Base-by-base conservation (phyloP, 768 basidiomycete species). In the Serendipita indica region DNA sequence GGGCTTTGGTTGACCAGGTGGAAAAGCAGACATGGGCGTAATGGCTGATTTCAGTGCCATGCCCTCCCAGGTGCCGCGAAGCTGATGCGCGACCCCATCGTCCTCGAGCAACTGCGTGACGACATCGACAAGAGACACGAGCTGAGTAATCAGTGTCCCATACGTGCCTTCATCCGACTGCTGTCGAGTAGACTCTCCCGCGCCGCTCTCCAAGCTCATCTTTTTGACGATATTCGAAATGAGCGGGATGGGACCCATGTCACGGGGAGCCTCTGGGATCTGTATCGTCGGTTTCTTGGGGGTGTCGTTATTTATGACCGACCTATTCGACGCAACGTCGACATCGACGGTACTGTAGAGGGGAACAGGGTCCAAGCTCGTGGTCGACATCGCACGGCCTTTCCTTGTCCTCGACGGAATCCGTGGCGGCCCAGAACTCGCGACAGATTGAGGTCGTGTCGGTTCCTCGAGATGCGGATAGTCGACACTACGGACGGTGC, bases 91-190 rank as follows among this genome's bases (percentile, higher is more conserved):
- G 16, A 54, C 49, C 22, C 49, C 49, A 4, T 54, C 30, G 20
- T 54, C 49, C 22, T 54, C 20, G 22, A 54, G 49, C 22, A 54
- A 28, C 22, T 54, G 20, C 20, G 20, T 32, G 10, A 32, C 49
- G 10, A 54, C 49, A 1, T 54, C 49, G 49, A 54, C 49, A 30
- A 54, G 49, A 32, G 49, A 54, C n/a, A 54, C 49, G 20, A 54
- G 49, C 30, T 54, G 49, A 16, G 22, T 32, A 10, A 54, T 30
- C n/a, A 54, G 49, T 5, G 49, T 54, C n/a, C 30, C 49, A 27
- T 54, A 54, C n/a, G n/a, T n/a, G 10, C 35, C 35, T 37, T 37
- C n/a, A n/a, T 37, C 35, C 10, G 35, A 10, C n/a, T 37, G 10
- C 10, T n/a, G 10, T 10, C n/a, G 35, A 37, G n/a, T n/a, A 37